These are phyloP conservation scores for Strigomonas culicis DNA, from an alignment of 208 protist genomes.

Conservation along the genomic window DNA sequence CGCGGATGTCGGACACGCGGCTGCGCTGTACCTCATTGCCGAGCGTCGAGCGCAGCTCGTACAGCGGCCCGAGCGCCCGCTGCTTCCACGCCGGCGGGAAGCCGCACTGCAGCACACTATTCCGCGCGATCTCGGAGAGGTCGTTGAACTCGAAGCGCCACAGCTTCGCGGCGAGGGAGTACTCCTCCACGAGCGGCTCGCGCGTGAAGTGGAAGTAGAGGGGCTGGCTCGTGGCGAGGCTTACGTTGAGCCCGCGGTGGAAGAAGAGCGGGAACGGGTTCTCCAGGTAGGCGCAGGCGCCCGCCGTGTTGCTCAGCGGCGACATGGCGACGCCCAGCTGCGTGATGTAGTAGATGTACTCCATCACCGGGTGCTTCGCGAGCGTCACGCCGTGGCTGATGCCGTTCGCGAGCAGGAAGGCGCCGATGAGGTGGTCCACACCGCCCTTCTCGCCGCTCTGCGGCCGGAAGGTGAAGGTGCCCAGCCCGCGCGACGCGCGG, in stretches of 20 bases:
- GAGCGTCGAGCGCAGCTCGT: constrained; percentile 78
- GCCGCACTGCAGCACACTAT: constrained; percentile 94
- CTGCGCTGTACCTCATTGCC: constrained; percentile 94
- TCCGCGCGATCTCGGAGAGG: constrained; percentile 98
- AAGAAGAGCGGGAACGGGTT: constrained; percentile 97
- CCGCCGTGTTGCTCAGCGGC: constrained; percentile 98
- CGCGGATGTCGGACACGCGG: constrained; percentile 96
- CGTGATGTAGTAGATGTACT: constrained; percentile 98
- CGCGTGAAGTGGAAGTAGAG: constrained; percentile 93
- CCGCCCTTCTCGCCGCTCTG: constrained; percentile 95
- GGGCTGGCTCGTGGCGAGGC: constrained; percentile 97
- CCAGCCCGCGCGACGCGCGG: constrained; percentile 72
- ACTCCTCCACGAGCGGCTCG: constrained; percentile 99
- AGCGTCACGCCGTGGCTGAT: constrained; percentile 98
- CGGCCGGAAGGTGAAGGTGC: constrained; percentile 93
- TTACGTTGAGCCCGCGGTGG: constrained; percentile 95
- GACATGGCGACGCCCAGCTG: constrained; percentile 98
- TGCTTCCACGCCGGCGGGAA: constrained; percentile 93
- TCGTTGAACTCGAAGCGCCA: constrained; percentile 97
- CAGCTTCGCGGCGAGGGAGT: constrained; percentile 97
- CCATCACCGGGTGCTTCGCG: constrained; percentile 90
- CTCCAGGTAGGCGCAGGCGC: constrained; percentile 94
- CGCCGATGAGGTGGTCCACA: constrained; percentile 91
- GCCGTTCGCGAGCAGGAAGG: constrained; percentile 92
- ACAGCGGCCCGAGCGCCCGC: constrained; percentile 92